A percentile compares a stretch with the other conserved stretches of the same genome.
Conservation (phyloP, 352 stramenopile genomes). For the Elongisporangium undulatum region DNA sequence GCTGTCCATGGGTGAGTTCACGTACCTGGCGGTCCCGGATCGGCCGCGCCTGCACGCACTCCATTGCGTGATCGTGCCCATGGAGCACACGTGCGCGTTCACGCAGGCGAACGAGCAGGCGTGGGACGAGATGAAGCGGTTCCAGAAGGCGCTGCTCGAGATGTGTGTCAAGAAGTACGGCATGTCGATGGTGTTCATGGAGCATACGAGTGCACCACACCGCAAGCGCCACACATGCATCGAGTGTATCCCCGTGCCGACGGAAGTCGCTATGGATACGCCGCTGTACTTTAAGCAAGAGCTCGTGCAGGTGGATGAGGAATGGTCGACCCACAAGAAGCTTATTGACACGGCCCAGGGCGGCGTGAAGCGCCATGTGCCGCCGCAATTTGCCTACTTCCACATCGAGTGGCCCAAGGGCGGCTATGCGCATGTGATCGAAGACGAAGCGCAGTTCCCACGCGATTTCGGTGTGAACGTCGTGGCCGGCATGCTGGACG, state of each 20-base stretch:
- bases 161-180: slow-evolving; percentile 60
- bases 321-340: slow-evolving; percentile 81
- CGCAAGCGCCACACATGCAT: slow-evolving; percentile 66
- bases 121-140: slow-evolving; percentile 55
- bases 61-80: slow-evolving; percentile 74
- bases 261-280: slow-evolving; percentile 49
- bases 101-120: slow-evolving; percentile 62
- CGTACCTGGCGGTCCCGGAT: slow-evolving; percentile 65
- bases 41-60: slow-evolving; percentile 46
- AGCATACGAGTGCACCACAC: slow-evolving; percentile 64
- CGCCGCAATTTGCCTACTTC: slow-evolving; percentile 80
- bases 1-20: slow-evolving; percentile 71
- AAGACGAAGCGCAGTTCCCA: slow-evolving; percentile 73
- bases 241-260: slow-evolving; percentile 76
- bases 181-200: slow-evolving; percentile 71
- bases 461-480: slow-evolving; percentile 76
- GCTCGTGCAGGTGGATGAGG: slow-evolving; percentile 64
- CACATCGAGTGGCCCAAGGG: slow-evolving; percentile 77
- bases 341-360: slow-evolving; percentile 70
- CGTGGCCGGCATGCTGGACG: slow-evolving; percentile 69
- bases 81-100: slow-evolving; percentile 61
- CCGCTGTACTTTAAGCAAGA: slow-evolving; percentile 86
- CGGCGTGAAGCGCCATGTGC: slow-evolving; percentile 56
- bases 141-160: slow-evolving; percentile 43
- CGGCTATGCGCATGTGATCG: slow-evolving; percentile 79